A percentile compares a stretch with the other conserved stretches of the same genome.
Evolutionary conservation across 75 land plant species (phyloP).

Genomic region (Pinus taeda): DNA sequence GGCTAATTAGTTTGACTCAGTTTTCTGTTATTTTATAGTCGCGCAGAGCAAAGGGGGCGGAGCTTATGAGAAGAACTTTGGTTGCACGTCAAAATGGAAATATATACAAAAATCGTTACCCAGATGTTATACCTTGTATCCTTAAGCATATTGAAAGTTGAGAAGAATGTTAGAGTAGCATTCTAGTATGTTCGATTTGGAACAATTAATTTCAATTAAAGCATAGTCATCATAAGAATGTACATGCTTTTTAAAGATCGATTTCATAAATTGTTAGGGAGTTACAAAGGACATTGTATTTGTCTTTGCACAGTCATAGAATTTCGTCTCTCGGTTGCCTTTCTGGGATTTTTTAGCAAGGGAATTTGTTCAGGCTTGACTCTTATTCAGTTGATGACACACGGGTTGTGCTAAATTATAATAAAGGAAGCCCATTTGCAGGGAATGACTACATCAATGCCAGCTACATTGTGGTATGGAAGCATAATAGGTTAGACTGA

Average conservation of each 20-base stretch:
- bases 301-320: not conserved
- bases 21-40: constrained; percentile 22
- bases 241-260: not conserved
- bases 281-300: not conserved
- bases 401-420: constrained; percentile 66
- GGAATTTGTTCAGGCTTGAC: constrained; percentile 4
- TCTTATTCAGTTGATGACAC: constrained; percentile 63
- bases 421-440: constrained; percentile 30
- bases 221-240: not conserved
- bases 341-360: not conserved
- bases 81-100: constrained; percentile 49
- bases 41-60: constrained; percentile 28
- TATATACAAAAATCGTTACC: constrained; percentile 69
- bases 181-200: not conserved
- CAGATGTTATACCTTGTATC: constrained; percentile 85
- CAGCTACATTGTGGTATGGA: constrained; percentile 69
- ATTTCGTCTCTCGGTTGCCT: not conserved
- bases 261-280: not conserved
- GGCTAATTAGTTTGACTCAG: not conserved
- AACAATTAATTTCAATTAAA: not conserved
- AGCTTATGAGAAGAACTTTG: constrained; percentile 29
- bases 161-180: not conserved
- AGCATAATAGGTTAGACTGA: constrained; percentile 2
- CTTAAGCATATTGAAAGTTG: not conserved
- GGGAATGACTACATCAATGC: constrained; percentile 89